Percentiles rank a stretch among this genome's conserved stretches.
Conservation (phyloP, 73 alveolate species). For the Strombidium stylifer region DNA sequence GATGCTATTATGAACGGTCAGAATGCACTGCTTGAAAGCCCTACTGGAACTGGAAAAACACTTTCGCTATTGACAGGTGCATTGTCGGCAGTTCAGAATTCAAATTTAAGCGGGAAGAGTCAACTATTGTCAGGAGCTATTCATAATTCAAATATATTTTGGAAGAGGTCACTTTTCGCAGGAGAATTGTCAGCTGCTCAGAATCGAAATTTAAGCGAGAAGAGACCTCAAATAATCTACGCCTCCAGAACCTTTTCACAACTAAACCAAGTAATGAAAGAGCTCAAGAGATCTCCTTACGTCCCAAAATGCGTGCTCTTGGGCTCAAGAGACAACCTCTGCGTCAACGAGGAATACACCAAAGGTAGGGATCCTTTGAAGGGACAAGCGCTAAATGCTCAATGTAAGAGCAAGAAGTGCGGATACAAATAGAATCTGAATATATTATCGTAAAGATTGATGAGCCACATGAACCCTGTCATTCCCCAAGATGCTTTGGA, state of each 20-base stretch:
- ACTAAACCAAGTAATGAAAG: background rate
- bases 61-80: too few species aligned
- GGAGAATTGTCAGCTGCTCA: constrained; percentile 42
- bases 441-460: background rate
- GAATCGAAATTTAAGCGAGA: background rate
- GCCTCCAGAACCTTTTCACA: constrained; percentile 1
- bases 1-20: background rate
- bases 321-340: background rate
- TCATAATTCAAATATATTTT: too few species aligned
- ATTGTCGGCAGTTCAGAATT: constrained; percentile 28
- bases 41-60: constrained; percentile 38
- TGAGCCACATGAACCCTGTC: constrained; percentile 16
- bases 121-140: too few species aligned
- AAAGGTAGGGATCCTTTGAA: background rate
- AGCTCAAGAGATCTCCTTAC: background rate
- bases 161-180: too few species aligned
- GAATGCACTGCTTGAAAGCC: constrained; percentile 34
- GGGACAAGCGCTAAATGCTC: background rate
- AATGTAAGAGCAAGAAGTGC: constrained; percentile 4
- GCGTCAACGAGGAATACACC: background rate
- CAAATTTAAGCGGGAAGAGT: too few species aligned
- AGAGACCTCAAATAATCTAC: constrained; percentile 11
- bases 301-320: background rate
- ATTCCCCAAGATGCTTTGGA: background rate
- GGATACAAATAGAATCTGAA: background rate